Evolutionary conservation across 257 asterid genomes (phyloP), one percentile per base, ranked within the genome.

Genomic region (Lithospermum erythrorhizon): DNA sequence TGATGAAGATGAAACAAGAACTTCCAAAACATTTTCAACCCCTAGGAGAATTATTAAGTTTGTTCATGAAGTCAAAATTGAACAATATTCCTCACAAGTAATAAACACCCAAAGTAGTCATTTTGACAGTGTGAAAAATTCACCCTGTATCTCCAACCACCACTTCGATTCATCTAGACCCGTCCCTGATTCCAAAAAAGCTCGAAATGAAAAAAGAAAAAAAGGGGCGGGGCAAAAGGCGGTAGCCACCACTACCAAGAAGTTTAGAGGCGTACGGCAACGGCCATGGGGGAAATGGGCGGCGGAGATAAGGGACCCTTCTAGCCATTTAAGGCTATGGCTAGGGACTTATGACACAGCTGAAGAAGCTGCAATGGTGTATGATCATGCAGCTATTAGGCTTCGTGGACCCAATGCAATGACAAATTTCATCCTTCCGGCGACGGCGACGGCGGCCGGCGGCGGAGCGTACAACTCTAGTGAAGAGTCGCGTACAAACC

Each of bases 241-340:
- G 59, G 71, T 62, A 9, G 57, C 10, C 23, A 13, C 8, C 18
- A 63, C 25, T 1, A 79, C 17, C 3, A 75, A 62, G 73, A 91
- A 91, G 79, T 91, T 83, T 60, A 89, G 94, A 59, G 96, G 98
- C 21, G 98, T 91, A 23, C 68, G 96, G 61, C 98, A 82, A 72
- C 67, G 98, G 78, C 96, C 98, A 11, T 91, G 98, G 96, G 98
- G 98, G 6, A 91, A 88, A 68, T 91, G 96, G 95, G 96, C 98
- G 80, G 98, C 96, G 17, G 98, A 90, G 87, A 90, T 90, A 47
- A 78, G 98, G 55, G 98, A 90, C 67, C 98, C 98, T 7, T 18
- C 29, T 41, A 79, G 32, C 32, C 32, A 7, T 27, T 27, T 27
- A 87, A 20, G 93, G 96, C 59, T 91, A 9, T 87, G 96, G 96